Conservation (phyloP, 208 protist species). For the Angomonas ambiguus region DNA sequence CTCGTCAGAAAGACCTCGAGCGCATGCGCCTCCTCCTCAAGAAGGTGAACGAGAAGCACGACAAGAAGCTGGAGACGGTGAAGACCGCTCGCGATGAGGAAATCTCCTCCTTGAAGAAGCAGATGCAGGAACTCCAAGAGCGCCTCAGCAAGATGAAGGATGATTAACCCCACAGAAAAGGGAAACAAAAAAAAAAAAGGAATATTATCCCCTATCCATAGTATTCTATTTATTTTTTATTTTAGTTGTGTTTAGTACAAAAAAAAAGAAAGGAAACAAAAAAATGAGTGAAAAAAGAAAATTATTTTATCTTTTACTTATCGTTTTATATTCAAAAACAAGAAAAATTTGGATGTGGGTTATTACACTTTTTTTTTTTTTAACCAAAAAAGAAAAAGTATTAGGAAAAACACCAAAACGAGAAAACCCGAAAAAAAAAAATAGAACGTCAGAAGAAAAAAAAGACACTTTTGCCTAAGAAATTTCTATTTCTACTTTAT, state of each 20-base stretch:
- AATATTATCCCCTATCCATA: too few species aligned
- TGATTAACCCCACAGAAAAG: not conserved
- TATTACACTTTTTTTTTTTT: not conserved
- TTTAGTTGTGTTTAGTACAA: not conserved
- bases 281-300: not conserved
- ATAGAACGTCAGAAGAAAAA: not conserved
- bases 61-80: constrained; percentile 35
- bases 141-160: constrained; percentile 11
- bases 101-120: constrained; percentile 41
- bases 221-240: constrained; percentile 15
- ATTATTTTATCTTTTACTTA: constrained; percentile 4
- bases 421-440: not conserved
- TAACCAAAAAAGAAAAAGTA: too few species aligned
- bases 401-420: not conserved
- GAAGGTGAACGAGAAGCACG: constrained; percentile 42
- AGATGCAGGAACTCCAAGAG: constrained; percentile 39
- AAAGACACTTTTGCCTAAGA: not conserved
- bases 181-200: constrained; percentile 10
- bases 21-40: constrained; percentile 45
- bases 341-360: not conserved
- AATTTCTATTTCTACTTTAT: not conserved
- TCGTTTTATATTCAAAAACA: not conserved
- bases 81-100: constrained; percentile 34
- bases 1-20: constrained; percentile 52
- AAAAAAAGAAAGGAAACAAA: not conserved